Conservation (phyloP, 257 asterid species). For the Nicotiana knightiana region DNA sequence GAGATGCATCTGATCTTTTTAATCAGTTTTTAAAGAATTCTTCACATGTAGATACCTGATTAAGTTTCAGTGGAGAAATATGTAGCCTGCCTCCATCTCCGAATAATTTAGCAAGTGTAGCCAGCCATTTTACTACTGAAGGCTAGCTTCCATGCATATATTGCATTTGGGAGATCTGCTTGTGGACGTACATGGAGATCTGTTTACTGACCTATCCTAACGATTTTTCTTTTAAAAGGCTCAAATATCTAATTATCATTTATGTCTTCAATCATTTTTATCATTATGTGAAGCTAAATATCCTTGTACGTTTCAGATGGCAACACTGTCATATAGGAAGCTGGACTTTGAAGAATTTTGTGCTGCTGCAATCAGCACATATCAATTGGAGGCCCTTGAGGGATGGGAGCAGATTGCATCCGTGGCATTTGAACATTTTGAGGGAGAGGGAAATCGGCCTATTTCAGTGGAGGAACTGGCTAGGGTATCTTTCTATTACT, state of each 20-base stretch:
- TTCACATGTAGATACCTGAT: neutral
- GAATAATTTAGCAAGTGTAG: neutral
- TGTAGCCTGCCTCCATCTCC: neutral
- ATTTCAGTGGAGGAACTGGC: conserved; percentile 80
- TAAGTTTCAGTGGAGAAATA: neutral
- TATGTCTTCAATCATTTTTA: neutral
- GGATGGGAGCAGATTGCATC: conserved; percentile 78
- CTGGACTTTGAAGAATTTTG: conserved; percentile 84
- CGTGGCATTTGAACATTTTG: conserved; percentile 65
- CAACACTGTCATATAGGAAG: conserved; percentile 57
- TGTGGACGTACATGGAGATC: neutral
- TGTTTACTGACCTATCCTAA: neutral
- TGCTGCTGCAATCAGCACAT: conserved; percentile 86
- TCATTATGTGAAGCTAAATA: neutral
- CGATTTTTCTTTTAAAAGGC: neutral
- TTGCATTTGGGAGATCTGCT: neutral
- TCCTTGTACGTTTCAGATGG: conserved; percentile 44
- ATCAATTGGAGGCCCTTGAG: conserved; percentile 81
- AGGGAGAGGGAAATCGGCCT: conserved; percentile 72
- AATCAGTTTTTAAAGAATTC: neutral
- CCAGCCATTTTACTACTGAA: neutral
- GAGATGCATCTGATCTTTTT: conserved; percentile 16
- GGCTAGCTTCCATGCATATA: neutral
- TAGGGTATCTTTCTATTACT: conserved; percentile 39
- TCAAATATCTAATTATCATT: neutral